A percentile compares a stretch with the other conserved stretches of the same genome.
These are phyloP conservation scores for Colletotrichum godetiae DNA, from an alignment of 2,329 filamentous ascomycete species.

Conservation along the genomic window DNA sequence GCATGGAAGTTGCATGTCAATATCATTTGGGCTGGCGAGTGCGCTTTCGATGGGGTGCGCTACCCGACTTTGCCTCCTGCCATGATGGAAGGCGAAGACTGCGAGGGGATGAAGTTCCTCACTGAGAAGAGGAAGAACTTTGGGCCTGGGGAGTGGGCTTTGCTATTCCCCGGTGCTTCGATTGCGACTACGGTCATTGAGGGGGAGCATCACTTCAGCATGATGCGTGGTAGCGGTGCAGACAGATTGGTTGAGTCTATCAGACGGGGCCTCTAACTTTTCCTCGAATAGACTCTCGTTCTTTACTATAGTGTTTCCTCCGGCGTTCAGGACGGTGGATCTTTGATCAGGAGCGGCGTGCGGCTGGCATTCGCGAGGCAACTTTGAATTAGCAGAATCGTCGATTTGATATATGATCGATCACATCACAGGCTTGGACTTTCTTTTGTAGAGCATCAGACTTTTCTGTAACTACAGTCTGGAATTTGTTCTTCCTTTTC, in stretches of 20 bases:
- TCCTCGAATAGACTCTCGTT: not conserved
- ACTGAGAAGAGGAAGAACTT: slow-evolving; percentile 80
- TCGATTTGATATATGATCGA: too few species aligned
- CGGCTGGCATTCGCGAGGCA: too few species aligned
- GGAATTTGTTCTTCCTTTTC: too few species aligned
- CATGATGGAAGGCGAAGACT: slow-evolving; percentile 66
- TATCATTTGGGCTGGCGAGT: slow-evolving; percentile 78
- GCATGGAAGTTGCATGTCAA: slow-evolving; percentile 69
- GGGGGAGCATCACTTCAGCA: slow-evolving; percentile 77
- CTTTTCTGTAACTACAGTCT: too few species aligned
- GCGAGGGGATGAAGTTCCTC: slow-evolving; percentile 60
- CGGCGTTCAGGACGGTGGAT: too few species aligned
- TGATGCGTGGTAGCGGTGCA: slow-evolving; percentile 72
- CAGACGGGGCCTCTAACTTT: not conserved
- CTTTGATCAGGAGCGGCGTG: too few species aligned
- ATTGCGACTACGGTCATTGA: slow-evolving; percentile 74
- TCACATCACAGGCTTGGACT: too few species aligned
- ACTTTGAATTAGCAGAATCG: too few species aligned
- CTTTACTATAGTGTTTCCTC: too few species aligned
- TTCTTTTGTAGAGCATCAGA: too few species aligned
- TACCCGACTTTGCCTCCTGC: slow-evolving; percentile 73
- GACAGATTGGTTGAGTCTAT: not conserved
- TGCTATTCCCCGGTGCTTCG: slow-evolving; percentile 69
- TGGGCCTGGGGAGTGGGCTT: slow-evolving; percentile 75
- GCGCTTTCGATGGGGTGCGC: slow-evolving; percentile 73